Evolutionary conservation across 805 yeast genomes (phyloP).

Genomic region (Saccharomycopsis sp.): DNA sequence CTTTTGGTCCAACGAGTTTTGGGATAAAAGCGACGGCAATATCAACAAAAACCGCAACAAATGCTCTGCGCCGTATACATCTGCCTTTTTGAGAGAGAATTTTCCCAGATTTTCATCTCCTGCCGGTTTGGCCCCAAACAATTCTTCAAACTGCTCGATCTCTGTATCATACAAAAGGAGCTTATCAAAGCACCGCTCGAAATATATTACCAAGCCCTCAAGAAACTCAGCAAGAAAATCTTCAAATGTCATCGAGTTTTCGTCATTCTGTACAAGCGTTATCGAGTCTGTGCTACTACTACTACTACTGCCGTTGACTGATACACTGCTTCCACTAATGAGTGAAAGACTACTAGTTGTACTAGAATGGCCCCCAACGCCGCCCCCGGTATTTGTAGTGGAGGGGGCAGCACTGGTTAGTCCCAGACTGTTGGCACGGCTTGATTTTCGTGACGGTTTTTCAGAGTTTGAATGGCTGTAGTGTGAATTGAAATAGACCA

Average conservation of each 20-base stretch:
- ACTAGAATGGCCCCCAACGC: not conserved
- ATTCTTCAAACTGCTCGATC: constrained; percentile 57
- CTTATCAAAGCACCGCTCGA: constrained; percentile 64
- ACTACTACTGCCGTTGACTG: not conserved
- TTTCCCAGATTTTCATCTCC: constrained; percentile 29
- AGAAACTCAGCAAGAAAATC: constrained; percentile 60
- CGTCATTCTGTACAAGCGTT: constrained; percentile 23
- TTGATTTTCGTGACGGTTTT: not conserved
- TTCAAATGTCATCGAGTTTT: constrained; percentile 30
- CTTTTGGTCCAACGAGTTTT: constrained; percentile 69
- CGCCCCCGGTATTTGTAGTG: not conserved
- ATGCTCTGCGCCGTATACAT: constrained; percentile 76
- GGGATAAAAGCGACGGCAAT: constrained; percentile 72
- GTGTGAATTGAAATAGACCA: constrained; percentile 20
- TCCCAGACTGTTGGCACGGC: not conserved
- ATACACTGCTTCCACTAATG: not conserved
- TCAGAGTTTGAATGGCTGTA: not conserved
- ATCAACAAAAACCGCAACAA: constrained; percentile 67
- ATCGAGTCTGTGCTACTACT: not conserved
- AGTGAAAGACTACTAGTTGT: not conserved
- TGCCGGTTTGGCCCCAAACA: constrained; percentile 32
- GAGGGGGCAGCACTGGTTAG: not conserved
- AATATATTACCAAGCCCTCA: constrained; percentile 61
- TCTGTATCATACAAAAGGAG: constrained; percentile 68
- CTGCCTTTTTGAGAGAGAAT: constrained; percentile 15